Evolutionary conservation across 1,284 basidiomycete species (phyloP).

Genomic region (Gomphus sp.): DNA sequence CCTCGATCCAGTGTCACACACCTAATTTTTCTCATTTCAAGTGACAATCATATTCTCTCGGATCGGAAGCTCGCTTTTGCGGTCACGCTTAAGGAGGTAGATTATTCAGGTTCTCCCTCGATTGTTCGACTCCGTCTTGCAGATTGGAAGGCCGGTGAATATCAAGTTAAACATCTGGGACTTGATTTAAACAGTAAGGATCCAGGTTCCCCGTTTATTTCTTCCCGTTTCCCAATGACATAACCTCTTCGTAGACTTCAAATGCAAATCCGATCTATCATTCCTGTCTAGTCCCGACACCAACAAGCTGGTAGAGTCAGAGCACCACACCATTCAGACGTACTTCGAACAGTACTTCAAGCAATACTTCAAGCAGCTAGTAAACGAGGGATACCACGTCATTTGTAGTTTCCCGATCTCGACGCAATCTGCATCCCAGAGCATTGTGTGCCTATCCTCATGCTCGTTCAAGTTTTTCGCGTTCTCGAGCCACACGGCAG

Average conservation of each 20-base stretch:
- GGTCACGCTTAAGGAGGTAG: too few species aligned
- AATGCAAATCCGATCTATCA: background rate
- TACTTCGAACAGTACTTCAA: conserved; percentile 17
- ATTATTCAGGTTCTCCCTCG: too few species aligned
- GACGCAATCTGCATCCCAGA: conserved; percentile 13
- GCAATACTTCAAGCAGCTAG: conserved; percentile 13
- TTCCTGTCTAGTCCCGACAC: background rate
- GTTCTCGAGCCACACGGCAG: background rate
- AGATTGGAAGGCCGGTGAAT: background rate
- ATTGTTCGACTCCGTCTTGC: too few species aligned
- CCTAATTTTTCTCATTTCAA: too few species aligned
- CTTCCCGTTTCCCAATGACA: background rate
- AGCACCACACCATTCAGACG: background rate
- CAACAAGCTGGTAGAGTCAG: background rate
- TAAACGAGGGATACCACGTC: conserved; percentile 20
- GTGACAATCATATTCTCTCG: too few species aligned
- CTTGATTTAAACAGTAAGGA: background rate
- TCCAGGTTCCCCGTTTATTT: background rate
- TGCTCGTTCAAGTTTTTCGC: background rate
- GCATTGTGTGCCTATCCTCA: background rate
- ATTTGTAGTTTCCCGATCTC: conserved; percentile 23
- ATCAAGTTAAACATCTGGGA: background rate
- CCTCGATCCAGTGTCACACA: too few species aligned
- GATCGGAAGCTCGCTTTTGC: too few species aligned
- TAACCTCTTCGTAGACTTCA: background rate